Conservation (phyloP, 129 eudicot genomes). For the Flaveria bidentis region DNA sequence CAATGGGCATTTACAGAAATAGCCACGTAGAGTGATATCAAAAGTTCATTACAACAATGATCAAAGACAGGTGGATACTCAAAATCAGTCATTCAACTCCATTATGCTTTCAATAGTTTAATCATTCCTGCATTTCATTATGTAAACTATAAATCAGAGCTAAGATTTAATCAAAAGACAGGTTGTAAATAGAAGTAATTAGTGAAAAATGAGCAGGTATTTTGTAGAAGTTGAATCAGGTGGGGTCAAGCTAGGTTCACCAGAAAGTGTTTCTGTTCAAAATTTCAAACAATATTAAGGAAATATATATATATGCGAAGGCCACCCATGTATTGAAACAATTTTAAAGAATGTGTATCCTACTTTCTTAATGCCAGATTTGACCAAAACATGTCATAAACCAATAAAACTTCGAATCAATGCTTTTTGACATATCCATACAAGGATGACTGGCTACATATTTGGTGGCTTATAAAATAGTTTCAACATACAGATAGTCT, state of each 20-base stretch:
- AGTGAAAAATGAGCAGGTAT: no score
- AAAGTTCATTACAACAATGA: not conserved
- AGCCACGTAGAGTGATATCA: not conserved
- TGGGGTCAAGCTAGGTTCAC: not conserved
- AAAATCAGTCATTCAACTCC: conserved; percentile 11
- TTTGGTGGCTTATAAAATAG: no score
- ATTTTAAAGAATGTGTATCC: not conserved
- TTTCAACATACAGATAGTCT: no score
- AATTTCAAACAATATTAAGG: not conserved
- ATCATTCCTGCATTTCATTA: conserved; percentile 29
- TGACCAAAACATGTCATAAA: no score
- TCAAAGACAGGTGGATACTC: not conserved
- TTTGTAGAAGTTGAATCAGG: not conserved
- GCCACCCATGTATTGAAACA: not conserved
- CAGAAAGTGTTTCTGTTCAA: not conserved
- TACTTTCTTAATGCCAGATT: not conserved
- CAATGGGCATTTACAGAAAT: not conserved
- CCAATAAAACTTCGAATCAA: not conserved
- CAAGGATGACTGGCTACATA: not conserved
- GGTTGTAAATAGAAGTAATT: no score
- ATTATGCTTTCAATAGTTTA: conserved; percentile 11
- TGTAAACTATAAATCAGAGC: conserved; percentile 6
- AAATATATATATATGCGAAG: not conserved
- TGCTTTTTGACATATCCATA: not conserved
- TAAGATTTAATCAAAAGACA: not conserved